Conservation (phyloP, 2,329 filamentous ascomycete genomes). For the Apiospora aurea region DNA sequence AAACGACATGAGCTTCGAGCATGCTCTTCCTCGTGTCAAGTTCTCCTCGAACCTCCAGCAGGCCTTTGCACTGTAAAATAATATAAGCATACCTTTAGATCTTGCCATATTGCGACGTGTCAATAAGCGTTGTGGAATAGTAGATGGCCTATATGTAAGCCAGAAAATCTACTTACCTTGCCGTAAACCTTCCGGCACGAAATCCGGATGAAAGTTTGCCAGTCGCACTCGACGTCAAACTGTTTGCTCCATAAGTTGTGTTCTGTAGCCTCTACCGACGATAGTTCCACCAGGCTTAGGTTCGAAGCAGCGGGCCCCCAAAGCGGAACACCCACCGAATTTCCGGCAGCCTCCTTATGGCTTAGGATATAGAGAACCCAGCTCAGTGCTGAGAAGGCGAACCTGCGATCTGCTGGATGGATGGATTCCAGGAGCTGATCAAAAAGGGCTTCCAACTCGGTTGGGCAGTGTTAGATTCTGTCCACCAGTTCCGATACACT, state of each 20-base stretch:
- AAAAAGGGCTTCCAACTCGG: neutral
- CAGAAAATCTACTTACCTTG: neutral
- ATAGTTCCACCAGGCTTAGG: neutral
- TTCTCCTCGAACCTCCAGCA: neutral
- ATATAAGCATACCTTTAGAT: neutral
- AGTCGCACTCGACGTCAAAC: neutral
- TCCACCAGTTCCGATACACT: conserved; percentile 12
- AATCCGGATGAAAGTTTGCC: neutral
- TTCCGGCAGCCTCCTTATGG: neutral
- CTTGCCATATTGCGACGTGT: neutral
- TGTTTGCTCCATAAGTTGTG: neutral
- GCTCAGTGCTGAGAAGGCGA: neutral
- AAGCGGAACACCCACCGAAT: neutral
- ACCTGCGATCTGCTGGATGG: neutral
- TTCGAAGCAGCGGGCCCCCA: neutral
- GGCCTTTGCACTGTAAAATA: neutral
- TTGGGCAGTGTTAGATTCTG: neutral
- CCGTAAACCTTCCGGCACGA: neutral
- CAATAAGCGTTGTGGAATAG: neutral
- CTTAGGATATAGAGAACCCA: neutral
- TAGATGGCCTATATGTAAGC: neutral
- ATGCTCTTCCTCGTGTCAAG: neutral
- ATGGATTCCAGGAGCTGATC: neutral
- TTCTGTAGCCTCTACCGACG: neutral
- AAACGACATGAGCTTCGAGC: neutral